These are phyloP conservation scores for Exidia glandulosa DNA, from an alignment of 768 basidiomycete genomes.

Conservation along the genomic window DNA sequence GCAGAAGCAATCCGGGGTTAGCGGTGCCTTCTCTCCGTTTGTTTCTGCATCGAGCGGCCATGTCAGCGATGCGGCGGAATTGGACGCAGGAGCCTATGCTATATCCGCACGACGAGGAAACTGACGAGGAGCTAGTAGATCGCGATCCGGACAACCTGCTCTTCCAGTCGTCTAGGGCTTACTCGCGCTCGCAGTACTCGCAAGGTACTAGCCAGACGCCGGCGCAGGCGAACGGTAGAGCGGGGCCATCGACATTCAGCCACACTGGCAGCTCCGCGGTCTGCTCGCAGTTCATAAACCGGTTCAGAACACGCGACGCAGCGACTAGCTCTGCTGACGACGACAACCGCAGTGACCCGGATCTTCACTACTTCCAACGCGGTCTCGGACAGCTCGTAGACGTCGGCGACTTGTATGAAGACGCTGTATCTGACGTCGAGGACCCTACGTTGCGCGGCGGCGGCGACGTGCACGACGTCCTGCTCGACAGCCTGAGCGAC, in stretches of 20 bases:
- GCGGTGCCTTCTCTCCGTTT: not conserved
- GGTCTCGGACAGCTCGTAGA: conserved; percentile 56
- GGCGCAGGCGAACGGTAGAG: no score
- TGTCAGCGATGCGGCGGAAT: conserved; percentile 29
- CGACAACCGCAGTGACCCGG: conserved; percentile 70
- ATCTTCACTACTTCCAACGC: conserved; percentile 69
- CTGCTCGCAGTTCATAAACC: conserved; percentile 69
- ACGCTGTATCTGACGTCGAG: conserved; percentile 27
- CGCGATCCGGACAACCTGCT: conserved; percentile 23
- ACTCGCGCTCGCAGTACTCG: conserved; percentile 20
- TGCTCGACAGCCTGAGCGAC: conserved; percentile 54
- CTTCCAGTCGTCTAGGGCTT: not conserved
- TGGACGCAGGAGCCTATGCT: conserved; percentile 49
- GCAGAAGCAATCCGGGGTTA: no score
- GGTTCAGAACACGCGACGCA: conserved; percentile 55
- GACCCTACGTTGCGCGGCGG: conserved; percentile 15
- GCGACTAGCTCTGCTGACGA: no score
- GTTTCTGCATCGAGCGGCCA: no score
- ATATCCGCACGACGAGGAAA: conserved; percentile 52
- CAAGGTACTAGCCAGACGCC: conserved; percentile 20
- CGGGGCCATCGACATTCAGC: no score
- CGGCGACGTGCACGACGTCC: conserved; percentile 35
- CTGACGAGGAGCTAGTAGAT: conserved; percentile 30
- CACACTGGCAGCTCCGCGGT: conserved; percentile 33
- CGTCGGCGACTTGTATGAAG: conserved; percentile 67